These are phyloP conservation scores for Xylariaceae sp. DNA, from an alignment of 2,329 filamentous ascomycete genomes.

Conservation along the genomic window DNA sequence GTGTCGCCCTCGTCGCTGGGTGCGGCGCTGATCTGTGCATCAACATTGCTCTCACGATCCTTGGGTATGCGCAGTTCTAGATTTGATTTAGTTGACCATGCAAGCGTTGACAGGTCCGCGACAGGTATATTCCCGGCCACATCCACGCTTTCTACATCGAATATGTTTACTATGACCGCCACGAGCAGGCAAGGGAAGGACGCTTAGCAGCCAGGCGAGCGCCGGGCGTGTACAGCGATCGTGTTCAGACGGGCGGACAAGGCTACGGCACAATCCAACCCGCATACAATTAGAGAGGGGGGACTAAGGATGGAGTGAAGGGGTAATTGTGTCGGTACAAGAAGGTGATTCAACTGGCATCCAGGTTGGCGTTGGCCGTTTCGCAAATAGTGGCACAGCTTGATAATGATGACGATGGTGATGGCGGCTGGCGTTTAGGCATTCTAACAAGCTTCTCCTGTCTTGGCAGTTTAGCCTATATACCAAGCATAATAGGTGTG, in stretches of 20 bases:
- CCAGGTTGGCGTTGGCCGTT: too few species aligned
- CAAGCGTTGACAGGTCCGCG: conserved; percentile 2
- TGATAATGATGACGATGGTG: too few species aligned
- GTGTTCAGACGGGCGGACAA: conserved; percentile 74
- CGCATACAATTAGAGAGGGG: conserved; percentile 28
- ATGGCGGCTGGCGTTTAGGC: too few species aligned
- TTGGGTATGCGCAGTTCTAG: conserved; percentile 56
- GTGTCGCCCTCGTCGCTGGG: conserved; percentile 68
- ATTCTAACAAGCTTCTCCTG: too few species aligned
- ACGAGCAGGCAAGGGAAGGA: conserved; percentile 67
- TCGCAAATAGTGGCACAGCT: too few species aligned
- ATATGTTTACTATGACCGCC: conserved; percentile 82
- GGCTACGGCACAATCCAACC: conserved; percentile 63
- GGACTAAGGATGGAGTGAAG: too few species aligned
- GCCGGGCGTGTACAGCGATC: conserved; percentile 74
- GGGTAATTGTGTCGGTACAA: too few species aligned
- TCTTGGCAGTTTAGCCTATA: too few species aligned
- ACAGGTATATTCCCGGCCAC: conserved; percentile 76
- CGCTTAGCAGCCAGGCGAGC: conserved; percentile 59
- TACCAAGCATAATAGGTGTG: too few species aligned
- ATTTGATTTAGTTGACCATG: conserved; percentile 1
- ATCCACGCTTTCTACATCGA: conserved; percentile 83
- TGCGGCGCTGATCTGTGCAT: conserved; percentile 70
- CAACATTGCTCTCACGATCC: conserved; percentile 70
- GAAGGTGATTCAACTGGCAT: too few species aligned